These are phyloP conservation scores for Mariannaea elegans DNA, from an alignment of 2,329 filamentous ascomycete genomes.

Conservation along the genomic window DNA sequence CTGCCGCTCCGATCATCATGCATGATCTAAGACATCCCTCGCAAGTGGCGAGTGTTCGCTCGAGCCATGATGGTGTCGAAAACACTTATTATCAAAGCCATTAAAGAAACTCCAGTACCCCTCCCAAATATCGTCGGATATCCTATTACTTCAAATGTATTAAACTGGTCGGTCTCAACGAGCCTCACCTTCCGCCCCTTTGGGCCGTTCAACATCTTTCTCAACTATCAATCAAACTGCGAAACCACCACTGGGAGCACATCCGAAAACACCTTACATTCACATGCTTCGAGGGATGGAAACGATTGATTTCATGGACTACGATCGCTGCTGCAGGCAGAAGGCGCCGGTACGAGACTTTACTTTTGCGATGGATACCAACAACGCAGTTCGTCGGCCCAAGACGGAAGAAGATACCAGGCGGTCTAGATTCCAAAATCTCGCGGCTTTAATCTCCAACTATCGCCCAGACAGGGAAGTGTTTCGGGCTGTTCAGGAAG, in stretches of 20 bases:
- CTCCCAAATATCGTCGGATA: not conserved
- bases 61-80: too few species aligned
- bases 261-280: too few species aligned
- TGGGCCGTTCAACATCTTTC: too few species aligned
- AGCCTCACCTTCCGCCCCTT: too few species aligned
- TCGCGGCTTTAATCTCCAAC: slow-evolving; percentile 29
- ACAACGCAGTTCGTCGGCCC: slow-evolving; percentile 29
- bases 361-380: slow-evolving; percentile 42
- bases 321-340: slow-evolving; percentile 33
- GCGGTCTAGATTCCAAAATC: slow-evolving; percentile 29
- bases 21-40: too few species aligned
- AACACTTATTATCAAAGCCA: too few species aligned
- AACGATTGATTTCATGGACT: slow-evolving; percentile 53
- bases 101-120: slow-evolving; percentile 14
- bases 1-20: too few species aligned
- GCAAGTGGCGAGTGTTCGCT: too few species aligned
- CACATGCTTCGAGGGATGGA: slow-evolving; percentile 48
- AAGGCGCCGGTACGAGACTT: slow-evolving; percentile 40
- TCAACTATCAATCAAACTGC: too few species aligned
- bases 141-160: too few species aligned
- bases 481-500: not conserved
- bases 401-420: slow-evolving; percentile 23
- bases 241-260: too few species aligned
- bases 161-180: too few species aligned
- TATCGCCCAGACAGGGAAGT: slow-evolving; percentile 15